Evolutionary conservation across 139 green algal species (phyloP).

Genomic region (Gonium pectorale): DNA sequence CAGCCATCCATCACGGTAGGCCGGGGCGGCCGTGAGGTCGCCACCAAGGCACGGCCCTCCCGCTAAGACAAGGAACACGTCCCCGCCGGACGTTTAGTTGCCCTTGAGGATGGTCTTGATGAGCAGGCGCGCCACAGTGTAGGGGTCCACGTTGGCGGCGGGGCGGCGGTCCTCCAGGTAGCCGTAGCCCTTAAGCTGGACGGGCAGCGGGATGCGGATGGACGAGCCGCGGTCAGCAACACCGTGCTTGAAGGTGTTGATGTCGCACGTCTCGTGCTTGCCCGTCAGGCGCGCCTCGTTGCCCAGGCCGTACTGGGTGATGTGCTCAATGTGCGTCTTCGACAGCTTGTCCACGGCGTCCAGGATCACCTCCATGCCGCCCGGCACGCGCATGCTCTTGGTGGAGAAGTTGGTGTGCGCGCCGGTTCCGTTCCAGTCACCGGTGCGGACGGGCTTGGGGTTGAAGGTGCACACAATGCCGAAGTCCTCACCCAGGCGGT

Average conservation of each 20-base stretch:
- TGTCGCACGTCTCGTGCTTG: constrained; percentile 93
- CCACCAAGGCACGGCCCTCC: too few relatives aligned
- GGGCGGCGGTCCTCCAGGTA: constrained; percentile 92
- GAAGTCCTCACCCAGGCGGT: constrained; percentile 84
- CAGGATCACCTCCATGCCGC: constrained; percentile 87
- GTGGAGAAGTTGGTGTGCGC: constrained; percentile 96
- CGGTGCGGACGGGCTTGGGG: constrained; percentile 89
- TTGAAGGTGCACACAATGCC: constrained; percentile 85
- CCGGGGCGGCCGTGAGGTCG: too few relatives aligned
- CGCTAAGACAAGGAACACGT: too few relatives aligned
- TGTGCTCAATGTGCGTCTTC: constrained; percentile 89
- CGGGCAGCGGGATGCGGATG: constrained; percentile 91
- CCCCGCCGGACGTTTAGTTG: not conserved
- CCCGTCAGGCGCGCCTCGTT: constrained; percentile 92
- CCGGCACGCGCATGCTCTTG: constrained; percentile 82
- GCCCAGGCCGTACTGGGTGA: constrained; percentile 86
- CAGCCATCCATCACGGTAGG: too few relatives aligned
- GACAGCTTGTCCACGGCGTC: constrained; percentile 86
- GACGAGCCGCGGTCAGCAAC: constrained; percentile 89
- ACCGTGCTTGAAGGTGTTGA: constrained; percentile 83
- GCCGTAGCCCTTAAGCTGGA: constrained; percentile 84
- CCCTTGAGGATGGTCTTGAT: constrained; percentile 80
- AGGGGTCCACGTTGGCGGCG: constrained; percentile 90
- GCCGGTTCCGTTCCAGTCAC: constrained; percentile 92
- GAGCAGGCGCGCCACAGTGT: constrained; percentile 84